Evolutionary conservation across 768 basidiomycete species (phyloP), one percentile per base, ranked within the genome.

Genomic region (Termitomyces sp.): DNA sequence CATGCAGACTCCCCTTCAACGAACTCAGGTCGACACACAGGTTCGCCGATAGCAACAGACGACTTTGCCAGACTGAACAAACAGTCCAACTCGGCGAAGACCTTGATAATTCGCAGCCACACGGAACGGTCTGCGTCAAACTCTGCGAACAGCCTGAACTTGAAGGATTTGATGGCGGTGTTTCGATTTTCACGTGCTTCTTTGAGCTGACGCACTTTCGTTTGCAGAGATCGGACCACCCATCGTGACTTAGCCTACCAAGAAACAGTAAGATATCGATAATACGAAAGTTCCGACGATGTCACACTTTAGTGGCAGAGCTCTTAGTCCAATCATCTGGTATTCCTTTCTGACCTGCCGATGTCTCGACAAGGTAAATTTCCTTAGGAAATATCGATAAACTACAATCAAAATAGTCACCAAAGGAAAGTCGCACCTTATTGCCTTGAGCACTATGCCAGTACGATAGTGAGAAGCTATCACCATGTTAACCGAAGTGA

Each of bases 71-170:
- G 74, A 63, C 92, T 93, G 70, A 96, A 86, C 22, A 99, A 75
- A 71, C 97, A 99, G 71, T 99, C 97, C n/a, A 99, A 79, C 74
- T 99, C 95, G 7, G 97, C 89, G 50, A 96, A 82, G 16, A 93
- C 86, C 37, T 92, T 85, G 61, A 95, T 80, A 12, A 88, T 85
- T n/a, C 87, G 84, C 66, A 95, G 72, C 92, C 93, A 96, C 16
- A 88, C 73, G 14, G 82, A 78, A 44, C 91, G 86, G 67, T 95
- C 91, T 4, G 80, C 72, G 68, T 93, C 91, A 65, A 95, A 95
- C 71, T 93, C 91, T 30, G 77, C 82, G 64, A 81, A 96, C 18
- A 95, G 75, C 39, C 87, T 83, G 67, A 77, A 82, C 68, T 88
- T 91, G 77, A 98, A 99, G 10, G 84, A 81, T 69, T 89, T 94